Base-by-base conservation (phyloP, 2,329 filamentous ascomycete genomes). In the Conoideocrella luteorostrata region DNA sequence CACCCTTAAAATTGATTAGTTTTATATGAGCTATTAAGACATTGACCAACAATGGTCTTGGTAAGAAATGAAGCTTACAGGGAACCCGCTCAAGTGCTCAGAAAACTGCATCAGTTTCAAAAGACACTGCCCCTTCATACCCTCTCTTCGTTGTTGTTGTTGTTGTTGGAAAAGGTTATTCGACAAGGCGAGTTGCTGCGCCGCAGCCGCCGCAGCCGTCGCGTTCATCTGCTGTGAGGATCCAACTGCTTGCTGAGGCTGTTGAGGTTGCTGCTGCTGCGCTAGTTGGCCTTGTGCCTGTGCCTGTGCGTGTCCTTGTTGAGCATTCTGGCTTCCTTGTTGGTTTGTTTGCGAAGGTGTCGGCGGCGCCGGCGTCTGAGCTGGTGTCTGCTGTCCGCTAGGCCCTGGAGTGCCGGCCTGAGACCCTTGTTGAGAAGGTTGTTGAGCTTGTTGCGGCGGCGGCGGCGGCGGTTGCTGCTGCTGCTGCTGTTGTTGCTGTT, bases 61-160 rank as follows among this genome's bases (percentile, higher is more conserved):
- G n/a, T 39, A 11, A 13, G 12, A 20, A 13, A 17, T 15, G 9
- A 33, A 28, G 24, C 71, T 55, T 61, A 78, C 74, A 29, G 70
- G 68, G 52, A 74, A 83, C 24, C 69, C 71, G 50, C 77, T 80
- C 9, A 85, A 59, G 48, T 78, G 70, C 62, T 83, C 80, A 64
- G 77, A 66, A 58, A 84, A 84, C 49, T 78, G 75, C 64, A 79
- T 71, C 34, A 84, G 60, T 56, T 73, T 79, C 45, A 84, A 60
- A 30, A 82, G 54, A 49, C 75, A 82, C 45, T 77, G 71, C 4
- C 75, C 71, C 56, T 77, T 80, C 61, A 77, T 68, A 32, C 65
- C 64, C 38, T 71, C 72, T 41, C 68, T 68, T 49, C 70, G 70
- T 51, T 75, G 72, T 43, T 73, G 72, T 46, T 72, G 70, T 51